A percentile compares a stretch with the other conserved stretches of the same genome.
Conservation (phyloP, 2,329 filamentous ascomycete genomes). For the Geosmithia flava region DNA sequence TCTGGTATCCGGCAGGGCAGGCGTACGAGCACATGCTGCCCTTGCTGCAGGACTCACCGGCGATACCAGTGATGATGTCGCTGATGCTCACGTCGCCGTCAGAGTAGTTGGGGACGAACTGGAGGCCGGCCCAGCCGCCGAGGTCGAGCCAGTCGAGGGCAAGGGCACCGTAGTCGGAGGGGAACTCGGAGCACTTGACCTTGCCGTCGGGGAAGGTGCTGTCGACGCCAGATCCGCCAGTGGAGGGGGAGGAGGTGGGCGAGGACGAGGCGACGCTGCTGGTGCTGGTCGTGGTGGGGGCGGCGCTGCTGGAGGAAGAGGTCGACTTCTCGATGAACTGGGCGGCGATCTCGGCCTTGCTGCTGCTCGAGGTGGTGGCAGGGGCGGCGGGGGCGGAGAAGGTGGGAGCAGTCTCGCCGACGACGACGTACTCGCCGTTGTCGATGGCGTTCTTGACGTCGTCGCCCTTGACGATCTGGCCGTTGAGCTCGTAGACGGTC, state of each 20-base stretch:
- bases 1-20: slow-evolving; percentile 84
- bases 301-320: too few relatives aligned
- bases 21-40: slow-evolving; percentile 82
- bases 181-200: slow-evolving; percentile 61
- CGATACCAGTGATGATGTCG: slow-evolving; percentile 51
- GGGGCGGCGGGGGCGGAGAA: slow-evolving; percentile 30
- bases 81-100: slow-evolving; percentile 39
- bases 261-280: slow-evolving; percentile 7
- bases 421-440: slow-evolving; percentile 56
- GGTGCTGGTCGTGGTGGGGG: slow-evolving; percentile 4
- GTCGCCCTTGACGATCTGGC: slow-evolving; percentile 43
- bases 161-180: slow-evolving; percentile 69
- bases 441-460: slow-evolving; percentile 62
- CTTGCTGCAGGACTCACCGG: slow-evolving; percentile 45
- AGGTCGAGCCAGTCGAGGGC: slow-evolving; percentile 55
- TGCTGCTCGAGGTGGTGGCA: slow-evolving; percentile 20
- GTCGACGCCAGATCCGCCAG: slow-evolving; percentile 40
- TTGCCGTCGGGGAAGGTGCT: slow-evolving; percentile 64
- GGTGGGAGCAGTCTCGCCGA: slow-evolving; percentile 44
- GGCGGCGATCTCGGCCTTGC: slow-evolving; percentile 21
- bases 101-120: slow-evolving; percentile 44
- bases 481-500: slow-evolving; percentile 61
- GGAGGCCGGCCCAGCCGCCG: slow-evolving; percentile 70
- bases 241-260: slow-evolving; percentile 9
- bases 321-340: slow-evolving; percentile 34